Evolutionary conservation across 2,329 filamentous ascomycete genomes (phyloP).

Genomic region (Claviceps cyperi): DNA sequence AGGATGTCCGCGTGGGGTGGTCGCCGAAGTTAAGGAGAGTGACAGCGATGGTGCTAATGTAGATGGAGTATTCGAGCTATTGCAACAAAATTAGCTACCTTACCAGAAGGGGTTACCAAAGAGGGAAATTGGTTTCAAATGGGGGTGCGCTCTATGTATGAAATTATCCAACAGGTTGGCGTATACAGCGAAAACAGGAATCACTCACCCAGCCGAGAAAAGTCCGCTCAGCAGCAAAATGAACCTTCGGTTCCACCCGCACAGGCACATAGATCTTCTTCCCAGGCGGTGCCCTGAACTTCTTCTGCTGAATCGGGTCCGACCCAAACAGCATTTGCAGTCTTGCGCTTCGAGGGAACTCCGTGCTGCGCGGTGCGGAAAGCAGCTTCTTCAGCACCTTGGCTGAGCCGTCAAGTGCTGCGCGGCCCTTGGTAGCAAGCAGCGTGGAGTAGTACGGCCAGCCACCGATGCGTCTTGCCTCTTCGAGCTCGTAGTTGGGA

Average conservation of each 20-base stretch:
- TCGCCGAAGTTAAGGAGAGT: constrained; percentile 70
- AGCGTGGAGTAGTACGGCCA: constrained; percentile 58
- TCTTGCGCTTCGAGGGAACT: constrained; percentile 43
- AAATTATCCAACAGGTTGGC: too few relatives aligned
- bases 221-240: constrained; percentile 89
- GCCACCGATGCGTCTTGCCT: constrained; percentile 62
- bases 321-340: constrained; percentile 38
- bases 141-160: too few relatives aligned
- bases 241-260: constrained; percentile 93
- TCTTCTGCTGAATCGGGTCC: constrained; percentile 40
- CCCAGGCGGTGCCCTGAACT: constrained; percentile 60
- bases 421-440: constrained; percentile 28
- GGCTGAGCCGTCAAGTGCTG: constrained; percentile 27
- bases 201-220: constrained; percentile 75
- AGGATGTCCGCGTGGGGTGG: constrained; percentile 40
- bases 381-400: constrained; percentile 33
- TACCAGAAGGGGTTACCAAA: too few relatives aligned
- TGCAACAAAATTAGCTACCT: constrained; percentile 5
- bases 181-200: not conserved
- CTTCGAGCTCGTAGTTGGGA: constrained; percentile 59
- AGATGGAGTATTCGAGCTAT: constrained; percentile 88
- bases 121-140: too few relatives aligned
- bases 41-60: constrained; percentile 76
- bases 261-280: constrained; percentile 95
- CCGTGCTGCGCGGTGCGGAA: constrained; percentile 39